These are phyloP conservation scores for Sicyos baderoa DNA, from an alignment of 306 rosid genomes.

Conservation along the genomic window DNA sequence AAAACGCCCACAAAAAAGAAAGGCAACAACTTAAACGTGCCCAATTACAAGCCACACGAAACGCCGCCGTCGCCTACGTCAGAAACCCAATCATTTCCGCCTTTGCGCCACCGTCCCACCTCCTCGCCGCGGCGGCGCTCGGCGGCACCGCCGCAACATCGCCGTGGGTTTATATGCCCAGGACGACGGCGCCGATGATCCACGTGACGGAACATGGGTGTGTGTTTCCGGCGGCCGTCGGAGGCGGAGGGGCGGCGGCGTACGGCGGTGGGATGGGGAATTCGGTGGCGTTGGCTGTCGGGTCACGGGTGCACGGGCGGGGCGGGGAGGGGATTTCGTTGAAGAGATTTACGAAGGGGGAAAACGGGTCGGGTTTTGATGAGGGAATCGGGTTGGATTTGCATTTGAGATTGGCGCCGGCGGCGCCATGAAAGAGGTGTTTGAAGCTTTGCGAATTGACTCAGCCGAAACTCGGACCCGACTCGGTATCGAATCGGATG, in stretches of 20 bases:
- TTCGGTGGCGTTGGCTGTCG: constrained; percentile 44
- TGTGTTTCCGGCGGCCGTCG: constrained; percentile 34
- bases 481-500: background rate
- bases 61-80: constrained; percentile 75
- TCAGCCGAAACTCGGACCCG: background rate
- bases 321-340: constrained; percentile 72
- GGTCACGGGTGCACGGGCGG: constrained; percentile 42
- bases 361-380: constrained; percentile 64
- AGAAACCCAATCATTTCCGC: constrained; percentile 87
- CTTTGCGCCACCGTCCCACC: constrained; percentile 79
- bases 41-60: constrained; percentile 69
- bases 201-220: constrained; percentile 36
- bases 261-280: constrained; percentile 52
- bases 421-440: constrained; percentile 35
- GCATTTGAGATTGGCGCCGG: constrained; percentile 79
- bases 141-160: background rate
- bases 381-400: constrained; percentile 80
- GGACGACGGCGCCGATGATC: constrained; percentile 32
- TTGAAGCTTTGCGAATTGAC: background rate
- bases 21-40: constrained; percentile 86
- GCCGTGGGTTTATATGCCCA: constrained; percentile 58
- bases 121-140: constrained; percentile 44
- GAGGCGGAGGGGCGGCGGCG: constrained; percentile 16
- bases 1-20: constrained; percentile 97
- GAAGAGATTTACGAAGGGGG: constrained; percentile 61